A percentile compares a stretch with the other conserved stretches of the same genome.
phyloP scores from a whole-genome alignment of 1,284 basidiomycete species.

The Leccinum ponderosum region DNA sequence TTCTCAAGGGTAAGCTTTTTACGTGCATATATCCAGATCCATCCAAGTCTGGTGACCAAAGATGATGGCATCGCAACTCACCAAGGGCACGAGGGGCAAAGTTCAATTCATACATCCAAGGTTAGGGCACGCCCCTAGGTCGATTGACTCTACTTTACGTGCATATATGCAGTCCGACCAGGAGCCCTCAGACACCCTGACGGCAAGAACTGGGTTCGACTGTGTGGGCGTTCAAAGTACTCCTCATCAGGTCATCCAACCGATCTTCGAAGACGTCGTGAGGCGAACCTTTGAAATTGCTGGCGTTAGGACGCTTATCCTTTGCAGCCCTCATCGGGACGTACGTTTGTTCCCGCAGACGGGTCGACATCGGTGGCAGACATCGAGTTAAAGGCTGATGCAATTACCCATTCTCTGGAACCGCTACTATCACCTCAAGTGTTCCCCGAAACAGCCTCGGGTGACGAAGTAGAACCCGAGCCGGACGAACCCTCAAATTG shows the following conservation, averaged over 20 bases:
- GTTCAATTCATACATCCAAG: neutral
- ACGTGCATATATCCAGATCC: conserved; percentile 18
- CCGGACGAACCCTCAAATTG: neutral
- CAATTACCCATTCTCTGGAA: neutral
- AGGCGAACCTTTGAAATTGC: conserved; percentile 5
- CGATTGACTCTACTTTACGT: neutral
- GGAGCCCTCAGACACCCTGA: conserved; percentile 1
- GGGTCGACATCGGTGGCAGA: neutral
- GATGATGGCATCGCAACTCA: neutral
- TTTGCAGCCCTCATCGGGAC: conserved; percentile 5
- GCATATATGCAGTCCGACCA: conserved; percentile 25
- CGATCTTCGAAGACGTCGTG: conserved; percentile 7
- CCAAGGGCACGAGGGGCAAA: neutral
- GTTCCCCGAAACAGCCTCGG: neutral
- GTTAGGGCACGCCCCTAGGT: conserved; percentile 6
- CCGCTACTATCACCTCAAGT: neutral
- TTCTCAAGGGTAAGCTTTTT: neutral
- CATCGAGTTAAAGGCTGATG: neutral
- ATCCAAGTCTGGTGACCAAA: neutral
- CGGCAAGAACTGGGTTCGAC: neutral
- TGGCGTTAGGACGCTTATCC: conserved; percentile 5
- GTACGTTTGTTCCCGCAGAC: neutral
- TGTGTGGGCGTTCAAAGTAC: neutral
- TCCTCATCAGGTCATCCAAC: neutral
- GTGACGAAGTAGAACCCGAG: neutral